phyloP scores from a whole-genome alignment of 768 basidiomycete species.

The Candolleomyces eurysporus region DNA sequence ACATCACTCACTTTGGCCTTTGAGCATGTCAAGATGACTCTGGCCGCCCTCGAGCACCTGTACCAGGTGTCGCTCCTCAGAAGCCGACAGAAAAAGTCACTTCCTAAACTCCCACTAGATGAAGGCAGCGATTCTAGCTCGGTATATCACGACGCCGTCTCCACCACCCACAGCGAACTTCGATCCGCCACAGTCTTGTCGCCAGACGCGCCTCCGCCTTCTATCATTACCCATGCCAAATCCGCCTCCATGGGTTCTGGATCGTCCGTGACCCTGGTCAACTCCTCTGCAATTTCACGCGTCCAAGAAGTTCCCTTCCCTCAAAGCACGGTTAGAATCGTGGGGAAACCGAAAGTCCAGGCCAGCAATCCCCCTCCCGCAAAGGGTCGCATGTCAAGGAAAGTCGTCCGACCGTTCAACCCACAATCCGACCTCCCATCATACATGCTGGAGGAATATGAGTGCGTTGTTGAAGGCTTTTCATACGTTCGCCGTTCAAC shows the following conservation, averaged over 20 bases:
- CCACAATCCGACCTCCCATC: neutral
- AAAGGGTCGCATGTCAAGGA: too few species aligned
- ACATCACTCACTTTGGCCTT: neutral
- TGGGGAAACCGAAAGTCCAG: too few species aligned
- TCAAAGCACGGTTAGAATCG: too few species aligned
- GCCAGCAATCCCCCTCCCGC: too few species aligned
- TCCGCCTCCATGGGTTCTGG: neutral
- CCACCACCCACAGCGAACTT: neutral
- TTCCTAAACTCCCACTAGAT: neutral
- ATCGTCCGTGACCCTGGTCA: neutral
- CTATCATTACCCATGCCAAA: neutral
- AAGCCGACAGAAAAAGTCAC: neutral
- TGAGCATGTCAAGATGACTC: neutral
- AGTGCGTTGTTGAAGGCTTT: neutral
- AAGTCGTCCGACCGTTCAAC: too few species aligned
- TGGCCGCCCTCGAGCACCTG: neutral
- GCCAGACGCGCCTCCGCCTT: neutral
- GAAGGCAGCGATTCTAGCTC: neutral
- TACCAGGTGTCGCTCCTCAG: neutral
- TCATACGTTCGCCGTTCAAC: neutral
- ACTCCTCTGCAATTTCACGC: neutral
- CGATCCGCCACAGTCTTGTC: neutral
- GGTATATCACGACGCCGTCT: neutral
- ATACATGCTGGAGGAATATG: neutral
- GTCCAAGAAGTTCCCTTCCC: neutral